Percentiles rank a stretch among this genome's conserved stretches.
phyloP scores from a whole-genome alignment of 1,284 basidiomycete species.

The Lentinula novae-zelandiae region DNA sequence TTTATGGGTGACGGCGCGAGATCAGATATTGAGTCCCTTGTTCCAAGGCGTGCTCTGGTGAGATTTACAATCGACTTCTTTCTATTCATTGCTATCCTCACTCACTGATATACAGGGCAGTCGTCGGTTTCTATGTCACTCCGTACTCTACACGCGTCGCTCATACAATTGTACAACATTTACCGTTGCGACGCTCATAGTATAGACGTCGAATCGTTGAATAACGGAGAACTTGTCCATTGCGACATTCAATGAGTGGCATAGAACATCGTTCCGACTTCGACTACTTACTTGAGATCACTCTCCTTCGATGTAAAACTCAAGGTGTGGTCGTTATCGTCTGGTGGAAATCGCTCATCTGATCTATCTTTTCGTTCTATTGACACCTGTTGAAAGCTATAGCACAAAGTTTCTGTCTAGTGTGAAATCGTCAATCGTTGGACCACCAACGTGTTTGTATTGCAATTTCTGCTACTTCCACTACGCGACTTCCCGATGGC shows the following conservation, averaged over 20 bases:
- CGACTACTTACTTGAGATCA: too few relatives aligned
- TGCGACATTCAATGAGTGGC: too few relatives aligned
- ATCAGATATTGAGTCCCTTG: conserved; percentile 69
- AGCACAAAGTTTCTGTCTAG: too few relatives aligned
- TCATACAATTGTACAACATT: conserved; percentile 2
- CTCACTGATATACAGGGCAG: conserved; percentile 28
- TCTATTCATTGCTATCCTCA: neutral
- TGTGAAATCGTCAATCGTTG: too few relatives aligned
- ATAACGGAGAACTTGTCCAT: too few relatives aligned
- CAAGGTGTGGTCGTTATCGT: too few relatives aligned
- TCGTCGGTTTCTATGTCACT: conserved; percentile 35
- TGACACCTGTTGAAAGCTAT: neutral
- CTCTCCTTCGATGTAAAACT: too few relatives aligned
- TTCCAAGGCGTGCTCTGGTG: conserved; percentile 67
- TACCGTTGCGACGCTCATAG: conserved; percentile 20
- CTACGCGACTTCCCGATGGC: neutral
- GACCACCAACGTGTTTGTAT: neutral
- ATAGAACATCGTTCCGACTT: too few relatives aligned
- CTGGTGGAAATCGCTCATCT: too few relatives aligned
- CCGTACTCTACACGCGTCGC: conserved; percentile 30
- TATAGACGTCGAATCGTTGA: too few relatives aligned
- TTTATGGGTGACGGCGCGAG: conserved; percentile 61
- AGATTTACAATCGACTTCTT: neutral
- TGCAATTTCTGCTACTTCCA: neutral
- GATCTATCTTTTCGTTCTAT: too few relatives aligned